Evolutionary conservation across 495 filamentous ascomycete species (phyloP).

Genomic region (Cenococcum geophilum): DNA sequence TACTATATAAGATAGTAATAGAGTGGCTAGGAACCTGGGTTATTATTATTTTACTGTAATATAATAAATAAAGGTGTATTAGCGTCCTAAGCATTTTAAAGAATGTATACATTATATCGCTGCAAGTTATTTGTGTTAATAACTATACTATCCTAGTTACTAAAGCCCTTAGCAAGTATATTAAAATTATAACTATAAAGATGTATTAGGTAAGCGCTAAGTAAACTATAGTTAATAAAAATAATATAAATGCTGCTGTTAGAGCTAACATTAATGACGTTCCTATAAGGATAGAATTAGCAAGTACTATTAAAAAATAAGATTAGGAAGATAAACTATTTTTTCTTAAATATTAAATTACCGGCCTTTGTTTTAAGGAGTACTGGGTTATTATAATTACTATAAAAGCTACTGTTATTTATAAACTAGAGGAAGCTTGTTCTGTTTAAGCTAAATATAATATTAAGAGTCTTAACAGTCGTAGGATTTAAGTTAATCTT

Average conservation of each 20-base stretch:
- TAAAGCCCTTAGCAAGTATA: conserved; percentile 45
- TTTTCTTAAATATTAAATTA: conserved; percentile 43
- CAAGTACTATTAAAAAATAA: background rate
- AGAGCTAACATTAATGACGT: conserved; percentile 51
- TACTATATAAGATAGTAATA: conserved; percentile 58
- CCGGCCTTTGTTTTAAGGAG: conserved; percentile 50
- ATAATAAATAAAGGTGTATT: conserved; percentile 39
- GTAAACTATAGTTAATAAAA: conserved; percentile 45
- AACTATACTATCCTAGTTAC: conserved; percentile 45
- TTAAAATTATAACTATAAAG: conserved; percentile 52
- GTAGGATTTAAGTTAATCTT: conserved; percentile 43
- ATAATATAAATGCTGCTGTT: conserved; percentile 52
- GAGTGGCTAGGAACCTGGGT: conserved; percentile 54
- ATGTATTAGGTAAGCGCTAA: conserved; percentile 39
- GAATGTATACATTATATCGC: conserved; percentile 50
- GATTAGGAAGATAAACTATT: conserved; percentile 27
- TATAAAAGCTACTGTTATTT: conserved; percentile 49
- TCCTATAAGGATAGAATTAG: conserved; percentile 36
- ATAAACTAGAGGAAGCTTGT: conserved; percentile 52
- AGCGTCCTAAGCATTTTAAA: conserved; percentile 36
- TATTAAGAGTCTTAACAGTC: conserved; percentile 46
- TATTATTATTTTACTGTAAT: conserved; percentile 44
- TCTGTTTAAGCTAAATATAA: conserved; percentile 47
- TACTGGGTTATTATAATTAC: conserved; percentile 56
- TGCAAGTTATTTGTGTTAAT: conserved; percentile 46